Conservation (phyloP, 208 protist genomes). For the Trypanosoma brucei region DNA sequence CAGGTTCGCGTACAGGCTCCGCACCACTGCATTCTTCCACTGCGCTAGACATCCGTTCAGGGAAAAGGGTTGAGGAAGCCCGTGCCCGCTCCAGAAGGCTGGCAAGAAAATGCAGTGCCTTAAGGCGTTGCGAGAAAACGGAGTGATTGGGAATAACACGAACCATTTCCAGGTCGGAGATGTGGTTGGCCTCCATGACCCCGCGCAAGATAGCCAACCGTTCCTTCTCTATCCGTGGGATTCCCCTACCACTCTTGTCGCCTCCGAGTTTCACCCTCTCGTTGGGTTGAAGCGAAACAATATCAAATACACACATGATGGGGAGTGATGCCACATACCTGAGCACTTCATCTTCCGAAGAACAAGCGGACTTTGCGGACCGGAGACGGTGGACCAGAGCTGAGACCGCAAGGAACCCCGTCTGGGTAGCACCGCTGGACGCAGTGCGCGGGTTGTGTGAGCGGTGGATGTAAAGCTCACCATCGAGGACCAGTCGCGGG, state of each 20-base stretch:
- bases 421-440: conserved; percentile 26
- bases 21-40: background rate
- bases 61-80: conserved; percentile 42
- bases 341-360: conserved; percentile 46
- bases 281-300: conserved; percentile 53
- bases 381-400: conserved; percentile 73
- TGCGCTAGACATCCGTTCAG: conserved; percentile 1
- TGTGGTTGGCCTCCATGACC: conserved; percentile 20
- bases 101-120: conserved; percentile 67
- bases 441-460: conserved; percentile 8
- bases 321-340: conserved; percentile 64
- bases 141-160: conserved; percentile 72
- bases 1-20: background rate
- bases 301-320: conserved; percentile 75
- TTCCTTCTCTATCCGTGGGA: conserved; percentile 24
- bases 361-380: conserved; percentile 24
- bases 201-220: conserved; percentile 18
- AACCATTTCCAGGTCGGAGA: conserved; percentile 58
- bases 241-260: conserved; percentile 12
- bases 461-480: conserved; percentile 83
- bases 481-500: conserved; percentile 60
- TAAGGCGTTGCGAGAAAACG: conserved; percentile 77
- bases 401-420: conserved; percentile 74
- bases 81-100: conserved; percentile 39
- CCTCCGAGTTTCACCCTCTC: background rate